A percentile compares a stretch with the other conserved stretches of the same genome.
Evolutionary conservation across 805 yeast species (phyloP).

Genomic region (Starmerella roubikii): DNA sequence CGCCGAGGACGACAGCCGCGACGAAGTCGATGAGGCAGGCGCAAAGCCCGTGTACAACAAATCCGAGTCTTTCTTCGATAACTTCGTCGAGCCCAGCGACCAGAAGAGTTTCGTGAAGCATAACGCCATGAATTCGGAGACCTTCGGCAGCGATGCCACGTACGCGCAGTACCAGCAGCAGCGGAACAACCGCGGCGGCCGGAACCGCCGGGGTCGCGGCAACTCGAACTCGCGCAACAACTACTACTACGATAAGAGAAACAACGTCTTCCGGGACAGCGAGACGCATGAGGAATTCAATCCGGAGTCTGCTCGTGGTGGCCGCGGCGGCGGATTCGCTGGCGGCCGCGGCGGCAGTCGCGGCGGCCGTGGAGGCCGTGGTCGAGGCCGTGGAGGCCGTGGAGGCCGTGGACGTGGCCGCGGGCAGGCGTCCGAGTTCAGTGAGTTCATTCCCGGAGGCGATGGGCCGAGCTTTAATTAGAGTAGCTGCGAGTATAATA

Average conservation of each 20-base stretch:
- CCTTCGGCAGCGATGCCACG: conserved; percentile 54
- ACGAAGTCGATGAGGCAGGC: conserved; percentile 1
- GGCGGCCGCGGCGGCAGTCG: conserved; percentile 25
- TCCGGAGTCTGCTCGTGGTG: conserved; percentile 26
- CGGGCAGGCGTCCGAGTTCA: conserved; percentile 2
- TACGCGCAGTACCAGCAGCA: conserved; percentile 20
- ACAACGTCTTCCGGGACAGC: neutral
- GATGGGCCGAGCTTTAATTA: neutral
- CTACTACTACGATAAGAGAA: neutral
- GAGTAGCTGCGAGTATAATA: too few relatives aligned
- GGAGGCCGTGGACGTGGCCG: conserved; percentile 12
- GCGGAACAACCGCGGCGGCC: neutral
- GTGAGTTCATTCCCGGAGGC: neutral
- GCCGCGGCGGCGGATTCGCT: conserved; percentile 25
- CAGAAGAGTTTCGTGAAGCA: conserved; percentile 56
- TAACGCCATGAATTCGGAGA: conserved; percentile 58
- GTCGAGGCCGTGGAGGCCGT: conserved; percentile 15
- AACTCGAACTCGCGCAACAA: neutral
- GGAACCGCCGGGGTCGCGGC: conserved; percentile 4
- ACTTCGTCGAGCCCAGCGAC: conserved; percentile 47
- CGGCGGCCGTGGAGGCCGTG: conserved; percentile 10
- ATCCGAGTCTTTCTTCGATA: conserved; percentile 78
- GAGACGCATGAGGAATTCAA: neutral
- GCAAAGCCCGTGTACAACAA: conserved; percentile 47
- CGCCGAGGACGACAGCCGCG: conserved; percentile 13